These are phyloP conservation scores for Solanum paucissectum DNA, from an alignment of 257 asterid species.

Conservation along the genomic window DNA sequence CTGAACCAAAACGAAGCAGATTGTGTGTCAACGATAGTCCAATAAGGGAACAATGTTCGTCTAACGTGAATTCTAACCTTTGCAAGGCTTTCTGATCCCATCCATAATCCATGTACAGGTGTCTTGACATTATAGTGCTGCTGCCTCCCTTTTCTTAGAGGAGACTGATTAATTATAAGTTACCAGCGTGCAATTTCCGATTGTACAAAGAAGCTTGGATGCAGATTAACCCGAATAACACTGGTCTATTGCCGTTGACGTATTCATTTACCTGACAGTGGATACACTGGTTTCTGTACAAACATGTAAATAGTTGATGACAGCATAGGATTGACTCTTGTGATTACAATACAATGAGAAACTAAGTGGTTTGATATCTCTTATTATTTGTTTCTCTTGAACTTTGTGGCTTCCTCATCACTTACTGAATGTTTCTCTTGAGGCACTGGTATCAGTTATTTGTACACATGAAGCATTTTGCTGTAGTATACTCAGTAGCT, in stretches of 20 bases:
- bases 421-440: not conserved
- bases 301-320: not conserved
- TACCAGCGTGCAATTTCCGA: not conserved
- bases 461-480: not conserved
- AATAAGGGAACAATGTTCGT: conserved; percentile 37
- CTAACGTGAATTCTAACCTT: conserved; percentile 37
- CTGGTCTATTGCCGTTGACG: not conserved
- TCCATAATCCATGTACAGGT: conserved; percentile 1
- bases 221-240: not conserved
- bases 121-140: not conserved
- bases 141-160: not conserved
- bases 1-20: conserved; percentile 38
- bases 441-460: not conserved
- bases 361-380: not conserved
- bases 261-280: not conserved
- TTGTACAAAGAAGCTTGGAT: not conserved
- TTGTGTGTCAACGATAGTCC: conserved; percentile 29
- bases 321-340: not conserved
- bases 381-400: not conserved
- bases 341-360: not conserved
- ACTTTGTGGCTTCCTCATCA: not conserved
- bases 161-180: not conserved
- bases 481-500: not conserved
- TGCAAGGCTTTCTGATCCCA: conserved; percentile 34
- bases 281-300: not conserved